A percentile compares a stretch with the other conserved stretches of the same genome.
These are phyloP conservation scores for Pythium catenulatum DNA, from an alignment of 352 stramenopile genomes.

Conservation along the genomic window DNA sequence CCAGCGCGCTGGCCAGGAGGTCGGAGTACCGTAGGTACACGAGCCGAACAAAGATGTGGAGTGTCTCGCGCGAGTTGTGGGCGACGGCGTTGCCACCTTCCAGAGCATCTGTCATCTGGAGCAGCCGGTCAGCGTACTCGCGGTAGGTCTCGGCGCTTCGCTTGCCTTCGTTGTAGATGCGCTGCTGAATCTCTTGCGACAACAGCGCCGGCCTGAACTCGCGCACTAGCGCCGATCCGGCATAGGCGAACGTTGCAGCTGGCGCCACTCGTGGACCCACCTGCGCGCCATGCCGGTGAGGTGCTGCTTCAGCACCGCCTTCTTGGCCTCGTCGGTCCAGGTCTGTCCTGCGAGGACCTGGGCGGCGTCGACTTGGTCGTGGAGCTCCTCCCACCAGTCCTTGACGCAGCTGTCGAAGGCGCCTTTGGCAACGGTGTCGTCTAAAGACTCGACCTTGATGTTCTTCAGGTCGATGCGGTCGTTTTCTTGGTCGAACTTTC, in stretches of 20 bases:
- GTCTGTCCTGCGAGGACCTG: neutral
- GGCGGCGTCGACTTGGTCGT: neutral
- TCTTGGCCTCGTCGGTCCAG: neutral
- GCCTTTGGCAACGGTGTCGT: neutral
- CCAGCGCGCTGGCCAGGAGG: neutral
- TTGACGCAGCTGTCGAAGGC: neutral
- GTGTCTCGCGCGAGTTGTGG: neutral
- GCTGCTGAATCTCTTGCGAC: neutral
- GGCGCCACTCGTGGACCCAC: neutral
- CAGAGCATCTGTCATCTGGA: slow-evolving; percentile 8
- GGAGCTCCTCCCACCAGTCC: neutral
- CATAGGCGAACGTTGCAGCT: neutral
- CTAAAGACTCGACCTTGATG: slow-evolving; percentile 2
- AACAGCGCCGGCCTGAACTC: neutral
- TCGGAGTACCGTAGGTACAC: neutral
- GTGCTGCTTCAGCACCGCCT: neutral
- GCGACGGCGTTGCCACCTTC: neutral
- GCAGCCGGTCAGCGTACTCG: slow-evolving; percentile 5
- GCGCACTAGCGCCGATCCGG: neutral
- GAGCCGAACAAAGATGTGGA: neutral
- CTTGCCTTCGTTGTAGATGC: no score
- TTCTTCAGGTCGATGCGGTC: slow-evolving; percentile 11
- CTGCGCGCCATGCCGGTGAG: neutral
- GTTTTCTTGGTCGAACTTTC: no score
- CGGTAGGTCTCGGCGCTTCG: slow-evolving; percentile 26